Evolutionary conservation across 2,329 filamentous ascomycete species (phyloP), one percentile per base, ranked within the genome.

Genomic region (Ophiostoma pallidulum): DNA sequence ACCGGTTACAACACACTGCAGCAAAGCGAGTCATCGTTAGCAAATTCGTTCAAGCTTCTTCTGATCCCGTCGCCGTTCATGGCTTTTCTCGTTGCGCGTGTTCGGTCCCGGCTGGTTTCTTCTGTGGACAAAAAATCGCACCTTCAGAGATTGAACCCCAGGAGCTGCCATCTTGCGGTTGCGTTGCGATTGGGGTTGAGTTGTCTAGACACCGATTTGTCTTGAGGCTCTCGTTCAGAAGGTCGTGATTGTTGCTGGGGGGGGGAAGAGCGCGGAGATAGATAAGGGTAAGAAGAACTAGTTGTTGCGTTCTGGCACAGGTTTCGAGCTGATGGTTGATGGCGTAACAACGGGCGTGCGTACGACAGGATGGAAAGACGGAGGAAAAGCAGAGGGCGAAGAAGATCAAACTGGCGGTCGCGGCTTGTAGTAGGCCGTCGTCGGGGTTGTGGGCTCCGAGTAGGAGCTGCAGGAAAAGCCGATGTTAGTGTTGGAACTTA

Each of bases 1-100:
- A 72, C 92, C 92, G 54, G 92, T 97, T 64, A 98, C 92, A 65
- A 98, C 92, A 68, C 92, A 98, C 89, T 96, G 59, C 51, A 61
- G 22, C 32, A 6, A 38, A 22, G 4, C 22, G 53, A 47, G 59
- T 60, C 63, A 65, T 57, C 56, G 62, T 70, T 64, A 66, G 63
- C 59, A 57, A 13, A 9, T 19, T 22, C 20, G 32, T 26, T 41
- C 16, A 31, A 33, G 8, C 33, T 45, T 19, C 29, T 24, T 8
- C 18, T 13, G 16, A 39, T 33, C 31, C 7, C 10, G 19, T 19
- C 19, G 37, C 24, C 10, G n/a, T n/a, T n/a, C n/a, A n/a, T n/a
- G n/a, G n/a, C n/a, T n/a, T n/a, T n/a, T n/a, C n/a, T n/a, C n/a
- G n/a, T 24, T 9, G 12, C 12, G 13, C 10, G 8, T n/a, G 7